These are phyloP conservation scores for Yamadazyma takamatsuzukensis DNA, from an alignment of 805 yeast species.

Conservation along the genomic window DNA sequence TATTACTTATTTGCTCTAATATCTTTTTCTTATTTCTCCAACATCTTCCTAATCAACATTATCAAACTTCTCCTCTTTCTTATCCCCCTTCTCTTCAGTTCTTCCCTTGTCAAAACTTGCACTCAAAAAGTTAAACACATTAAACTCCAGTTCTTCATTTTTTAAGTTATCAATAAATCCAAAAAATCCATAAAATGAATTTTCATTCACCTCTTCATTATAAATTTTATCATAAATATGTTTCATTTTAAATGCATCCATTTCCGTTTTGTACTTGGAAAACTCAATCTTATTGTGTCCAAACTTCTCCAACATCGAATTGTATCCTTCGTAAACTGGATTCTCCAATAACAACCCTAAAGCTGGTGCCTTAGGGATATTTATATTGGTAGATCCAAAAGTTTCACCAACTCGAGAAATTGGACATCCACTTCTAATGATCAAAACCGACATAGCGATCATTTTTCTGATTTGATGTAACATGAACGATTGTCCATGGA, in stretches of 20 bases:
- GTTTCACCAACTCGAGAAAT: conserved; percentile 70
- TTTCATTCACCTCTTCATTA: conserved; percentile 82
- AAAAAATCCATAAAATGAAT: conserved; percentile 86
- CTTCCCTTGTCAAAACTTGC: conserved; percentile 30
- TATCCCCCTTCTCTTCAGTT: conserved; percentile 7
- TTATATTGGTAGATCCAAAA: conserved; percentile 68
- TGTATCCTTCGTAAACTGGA: conserved; percentile 88
- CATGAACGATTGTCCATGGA: conserved; percentile 98
- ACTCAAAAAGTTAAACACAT: conserved; percentile 57
- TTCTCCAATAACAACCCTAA: conserved; percentile 84
- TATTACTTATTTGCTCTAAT: no score
- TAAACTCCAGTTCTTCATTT: conserved; percentile 45
- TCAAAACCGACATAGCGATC: conserved; percentile 91
- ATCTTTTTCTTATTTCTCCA: no score
- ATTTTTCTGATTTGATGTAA: conserved; percentile 96
- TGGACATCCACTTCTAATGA: conserved; percentile 85
- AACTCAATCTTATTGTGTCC: conserved; percentile 80
- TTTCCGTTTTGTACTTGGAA: conserved; percentile 58
- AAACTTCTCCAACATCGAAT: conserved; percentile 61
- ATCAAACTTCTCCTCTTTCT: conserved; percentile 9
- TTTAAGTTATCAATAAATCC: conserved; percentile 80
- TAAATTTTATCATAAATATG: conserved; percentile 90
- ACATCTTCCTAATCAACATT: conserved; percentile 13
- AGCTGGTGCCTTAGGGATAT: conserved; percentile 97
- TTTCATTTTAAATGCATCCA: conserved; percentile 83